phyloP scores from a whole-genome alignment of 805 yeast species.

The Metschnikowia kunwiensis region DNA sequence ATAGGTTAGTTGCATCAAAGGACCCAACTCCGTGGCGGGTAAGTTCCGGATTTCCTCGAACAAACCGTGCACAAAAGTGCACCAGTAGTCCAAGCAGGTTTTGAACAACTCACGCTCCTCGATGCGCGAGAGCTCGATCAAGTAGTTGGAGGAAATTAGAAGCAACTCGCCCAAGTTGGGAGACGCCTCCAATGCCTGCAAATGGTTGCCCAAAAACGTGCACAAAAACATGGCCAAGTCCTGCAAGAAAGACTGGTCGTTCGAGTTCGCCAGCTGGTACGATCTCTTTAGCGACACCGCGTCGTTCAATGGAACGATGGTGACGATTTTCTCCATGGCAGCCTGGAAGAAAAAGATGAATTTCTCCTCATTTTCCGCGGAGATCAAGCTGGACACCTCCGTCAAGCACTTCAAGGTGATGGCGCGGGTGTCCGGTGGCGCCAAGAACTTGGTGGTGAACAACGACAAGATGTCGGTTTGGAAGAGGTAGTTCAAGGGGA shows the following conservation, averaged over 20 bases:
- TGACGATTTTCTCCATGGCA: constrained; percentile 65
- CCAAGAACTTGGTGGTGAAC: constrained; percentile 71
- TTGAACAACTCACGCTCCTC: constrained; percentile 96
- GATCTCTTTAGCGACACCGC: constrained; percentile 66
- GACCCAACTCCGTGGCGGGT: constrained; percentile 69
- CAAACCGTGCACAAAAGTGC: constrained; percentile 74
- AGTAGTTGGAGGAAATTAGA: constrained; percentile 70
- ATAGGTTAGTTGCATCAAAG: constrained; percentile 66
- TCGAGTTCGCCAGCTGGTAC: constrained; percentile 70
- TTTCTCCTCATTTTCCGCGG: constrained; percentile 51
- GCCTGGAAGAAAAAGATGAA: constrained; percentile 68
- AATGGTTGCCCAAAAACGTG: constrained; percentile 76
- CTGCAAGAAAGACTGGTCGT: constrained; percentile 91
- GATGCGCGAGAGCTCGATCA: constrained; percentile 80
- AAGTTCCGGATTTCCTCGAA: constrained; percentile 82
- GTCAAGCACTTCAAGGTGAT: constrained; percentile 88
- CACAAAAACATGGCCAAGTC: constrained; percentile 92
- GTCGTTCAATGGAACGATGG: constrained; percentile 59
- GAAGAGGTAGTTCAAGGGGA: constrained; percentile 84
- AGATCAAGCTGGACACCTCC: constrained; percentile 72
- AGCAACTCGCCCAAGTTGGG: constrained; percentile 56
- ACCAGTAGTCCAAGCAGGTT: constrained; percentile 94
- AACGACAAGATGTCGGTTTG: constrained; percentile 77
- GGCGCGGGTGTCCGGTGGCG: constrained; percentile 76
- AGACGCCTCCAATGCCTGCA: constrained; percentile 54